phyloP scores from a whole-genome alignment of 2,329 filamentous ascomycete genomes.

The Fusarium papillatum region DNA sequence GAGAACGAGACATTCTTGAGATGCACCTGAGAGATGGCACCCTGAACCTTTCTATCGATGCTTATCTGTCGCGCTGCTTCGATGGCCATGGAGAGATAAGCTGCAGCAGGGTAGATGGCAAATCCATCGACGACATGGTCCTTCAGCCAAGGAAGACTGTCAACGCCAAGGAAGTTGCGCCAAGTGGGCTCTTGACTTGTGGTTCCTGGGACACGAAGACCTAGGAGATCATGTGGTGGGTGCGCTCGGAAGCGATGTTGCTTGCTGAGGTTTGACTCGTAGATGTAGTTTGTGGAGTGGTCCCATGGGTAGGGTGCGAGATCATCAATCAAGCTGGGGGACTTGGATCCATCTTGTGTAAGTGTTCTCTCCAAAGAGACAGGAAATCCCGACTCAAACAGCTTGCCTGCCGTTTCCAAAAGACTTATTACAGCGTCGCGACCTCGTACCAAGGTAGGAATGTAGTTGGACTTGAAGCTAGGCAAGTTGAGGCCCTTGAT shows the following conservation, averaged over 20 bases:
- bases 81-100: conserved; percentile 49
- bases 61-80: conserved; percentile 35
- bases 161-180: conserved; percentile 38
- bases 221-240: conserved; percentile 54
- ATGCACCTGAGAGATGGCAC: conserved; percentile 22
- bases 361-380: conserved; percentile 11
- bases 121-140: conserved; percentile 59
- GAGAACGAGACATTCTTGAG: conserved; percentile 19
- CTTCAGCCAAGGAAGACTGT: conserved; percentile 54
- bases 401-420: conserved; percentile 21
- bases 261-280: conserved; percentile 47
- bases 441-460: conserved; percentile 11
- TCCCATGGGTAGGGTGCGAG: conserved; percentile 56
- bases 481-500: conserved; percentile 14
- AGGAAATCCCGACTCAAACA: conserved; percentile 29
- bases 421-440: conserved; percentile 45
- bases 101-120: conserved; percentile 56
- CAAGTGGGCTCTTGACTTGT: conserved; percentile 30
- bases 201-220: conserved; percentile 23
- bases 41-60: conserved; percentile 15
- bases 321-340: conserved; percentile 25
- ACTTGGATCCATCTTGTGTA: not conserved
- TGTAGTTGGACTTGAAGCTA: conserved; percentile 25
- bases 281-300: conserved; percentile 51
- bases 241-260: conserved; percentile 50